These are phyloP conservation scores for Pyrrhoderma lamaoense DNA, from an alignment of 1,284 basidiomycete species.

Conservation along the genomic window DNA sequence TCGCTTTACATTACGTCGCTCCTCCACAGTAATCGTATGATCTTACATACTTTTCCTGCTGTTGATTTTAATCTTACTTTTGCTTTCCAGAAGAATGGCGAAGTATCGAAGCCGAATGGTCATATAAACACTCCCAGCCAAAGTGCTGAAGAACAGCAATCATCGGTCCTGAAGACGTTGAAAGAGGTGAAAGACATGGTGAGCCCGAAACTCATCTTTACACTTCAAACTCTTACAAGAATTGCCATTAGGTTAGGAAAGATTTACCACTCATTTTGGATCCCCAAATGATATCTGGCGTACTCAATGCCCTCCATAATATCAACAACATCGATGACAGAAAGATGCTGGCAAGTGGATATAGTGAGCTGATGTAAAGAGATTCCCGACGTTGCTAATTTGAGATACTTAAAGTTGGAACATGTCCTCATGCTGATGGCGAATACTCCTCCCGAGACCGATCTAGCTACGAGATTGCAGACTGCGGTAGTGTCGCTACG, in stretches of 20 bases:
- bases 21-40: slow-evolving; percentile 7
- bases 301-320: slow-evolving; percentile 51
- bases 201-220: no score
- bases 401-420: slow-evolving; percentile 46
- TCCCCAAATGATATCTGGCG: slow-evolving; percentile 38
- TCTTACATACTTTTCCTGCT: background rate
- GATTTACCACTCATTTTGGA: slow-evolving; percentile 33
- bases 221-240: background rate
- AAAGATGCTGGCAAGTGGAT: slow-evolving; percentile 37
- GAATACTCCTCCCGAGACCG: slow-evolving; percentile 42
- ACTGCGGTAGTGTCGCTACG: slow-evolving; percentile 48
- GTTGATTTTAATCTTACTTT: background rate
- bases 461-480: slow-evolving; percentile 40
- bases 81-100: slow-evolving; percentile 3
- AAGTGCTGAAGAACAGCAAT: no score
- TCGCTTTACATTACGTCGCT: slow-evolving; percentile 10
- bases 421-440: slow-evolving; percentile 57
- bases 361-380: no score
- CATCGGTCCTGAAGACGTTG: slow-evolving; percentile 6
- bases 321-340: slow-evolving; percentile 60
- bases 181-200: slow-evolving; percentile 15
- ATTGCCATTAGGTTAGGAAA: slow-evolving; percentile 34
- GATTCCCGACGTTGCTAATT: no score
- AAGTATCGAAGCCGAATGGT: background rate
- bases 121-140: no score